These are phyloP conservation scores for Coemansia sp. DNA, from an alignment of 192 early-diverging fungal species.

Conservation along the genomic window DNA sequence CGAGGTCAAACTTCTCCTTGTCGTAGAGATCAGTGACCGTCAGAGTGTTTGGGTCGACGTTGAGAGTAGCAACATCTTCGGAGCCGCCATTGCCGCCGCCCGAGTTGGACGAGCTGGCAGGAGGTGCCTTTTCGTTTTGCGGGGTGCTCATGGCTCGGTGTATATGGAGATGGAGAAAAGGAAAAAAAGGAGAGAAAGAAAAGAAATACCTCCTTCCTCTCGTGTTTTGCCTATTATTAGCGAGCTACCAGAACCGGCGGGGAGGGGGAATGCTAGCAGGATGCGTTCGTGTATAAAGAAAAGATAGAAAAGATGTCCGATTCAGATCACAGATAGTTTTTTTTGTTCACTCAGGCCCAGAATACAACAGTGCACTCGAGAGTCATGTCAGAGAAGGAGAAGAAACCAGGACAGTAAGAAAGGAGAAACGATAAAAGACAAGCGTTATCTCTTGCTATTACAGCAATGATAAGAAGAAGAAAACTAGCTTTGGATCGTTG, in stretches of 20 bases:
- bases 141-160: conserved; percentile 24
- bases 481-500: not conserved
- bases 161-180: not conserved
- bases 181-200: conserved; percentile 1
- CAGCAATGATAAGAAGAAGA: not conserved
- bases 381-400: conserved; percentile 14
- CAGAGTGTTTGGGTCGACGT: conserved; percentile 62
- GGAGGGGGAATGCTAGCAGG: not conserved
- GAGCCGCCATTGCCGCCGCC: conserved; percentile 9
- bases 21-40: conserved; percentile 75
- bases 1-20: conserved; percentile 79
- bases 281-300: not conserved
- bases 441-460: not conserved
- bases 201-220: not conserved
- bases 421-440: conserved; percentile 4
- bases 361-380: conserved; percentile 1
- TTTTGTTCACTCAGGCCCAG: not conserved
- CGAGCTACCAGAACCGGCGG: conserved; percentile 3
- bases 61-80: conserved; percentile 49
- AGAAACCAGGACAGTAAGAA: conserved; percentile 7
- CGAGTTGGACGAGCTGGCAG: conserved; percentile 18
- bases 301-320: not conserved
- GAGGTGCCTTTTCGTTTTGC: conserved; percentile 39
- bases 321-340: conserved; percentile 4
- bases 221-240: not conserved